A percentile compares a stretch with the other conserved stretches of the same genome.
Conservation (phyloP, 768 basidiomycete genomes). For the Amanita pseudoporphyria region DNA sequence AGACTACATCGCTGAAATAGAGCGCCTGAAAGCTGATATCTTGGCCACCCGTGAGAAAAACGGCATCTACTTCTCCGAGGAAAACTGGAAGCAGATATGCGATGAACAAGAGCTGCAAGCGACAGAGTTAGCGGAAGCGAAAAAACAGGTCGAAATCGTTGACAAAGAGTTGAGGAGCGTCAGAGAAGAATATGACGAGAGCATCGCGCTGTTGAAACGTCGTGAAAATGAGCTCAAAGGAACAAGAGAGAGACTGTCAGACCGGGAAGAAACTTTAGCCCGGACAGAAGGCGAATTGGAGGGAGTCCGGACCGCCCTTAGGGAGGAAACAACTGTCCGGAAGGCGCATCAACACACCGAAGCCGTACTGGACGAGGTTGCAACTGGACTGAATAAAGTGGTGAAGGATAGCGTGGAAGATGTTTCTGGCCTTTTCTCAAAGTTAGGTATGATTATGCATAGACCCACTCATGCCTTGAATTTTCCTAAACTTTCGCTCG, state of each 20-base stretch:
- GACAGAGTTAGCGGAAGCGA: constrained; percentile 75
- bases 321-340: constrained; percentile 73
- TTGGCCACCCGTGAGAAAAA: constrained; percentile 92
- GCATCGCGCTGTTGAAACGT: constrained; percentile 65
- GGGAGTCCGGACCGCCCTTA: constrained; percentile 46
- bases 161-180: constrained; percentile 73
- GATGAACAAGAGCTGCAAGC: constrained; percentile 67
- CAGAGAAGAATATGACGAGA: constrained; percentile 88
- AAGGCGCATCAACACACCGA: constrained; percentile 76
- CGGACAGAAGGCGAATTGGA: constrained; percentile 49
- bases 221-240: constrained; percentile 68
- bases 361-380: constrained; percentile 58
- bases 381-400: constrained; percentile 53
- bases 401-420: constrained; percentile 64
- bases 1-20: constrained; percentile 91
- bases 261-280: constrained; percentile 41
- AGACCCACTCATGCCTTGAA: not conserved
- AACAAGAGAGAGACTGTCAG: constrained; percentile 45
- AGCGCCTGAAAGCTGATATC: constrained; percentile 83
- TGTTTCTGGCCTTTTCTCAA: constrained; percentile 63
- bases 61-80: constrained; percentile 88
- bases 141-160: constrained; percentile 73
- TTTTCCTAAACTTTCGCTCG: constrained; percentile 9
- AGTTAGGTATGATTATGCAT: constrained; percentile 52
- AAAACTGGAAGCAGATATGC: constrained; percentile 79